Conservation (phyloP, 164 flowering plant genomes). For the Vitis cinerea region DNA sequence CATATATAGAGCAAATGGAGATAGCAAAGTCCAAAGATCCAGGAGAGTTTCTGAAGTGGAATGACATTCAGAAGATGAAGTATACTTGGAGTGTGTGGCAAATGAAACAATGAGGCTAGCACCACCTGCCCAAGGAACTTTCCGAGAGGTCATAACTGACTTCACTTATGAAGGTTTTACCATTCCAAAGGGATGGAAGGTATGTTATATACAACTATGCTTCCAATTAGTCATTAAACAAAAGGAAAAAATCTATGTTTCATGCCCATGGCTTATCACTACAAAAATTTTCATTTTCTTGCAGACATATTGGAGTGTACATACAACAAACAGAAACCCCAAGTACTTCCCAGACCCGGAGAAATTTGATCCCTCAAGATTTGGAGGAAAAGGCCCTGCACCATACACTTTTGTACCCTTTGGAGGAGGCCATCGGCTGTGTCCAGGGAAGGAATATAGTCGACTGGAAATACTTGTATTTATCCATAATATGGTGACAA, state of each 20-base stretch:
- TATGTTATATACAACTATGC: no score
- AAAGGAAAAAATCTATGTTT: no score
- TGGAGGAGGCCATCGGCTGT: conserved; percentile 61
- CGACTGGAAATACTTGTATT: conserved; percentile 25
- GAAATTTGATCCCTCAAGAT: conserved; percentile 49
- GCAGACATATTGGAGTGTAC: conserved; percentile 57
- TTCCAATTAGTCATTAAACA: no score
- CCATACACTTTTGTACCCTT: conserved; percentile 60
- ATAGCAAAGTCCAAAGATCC: conserved; percentile 24
- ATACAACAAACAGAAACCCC: conserved; percentile 41
- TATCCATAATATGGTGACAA: no score
- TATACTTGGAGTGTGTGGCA: conserved; percentile 54
- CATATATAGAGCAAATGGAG: conserved; percentile 45
- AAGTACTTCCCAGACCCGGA: conserved; percentile 40
- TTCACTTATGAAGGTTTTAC: no score
- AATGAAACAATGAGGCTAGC: conserved; percentile 47
- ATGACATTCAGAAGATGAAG: conserved; percentile 49
- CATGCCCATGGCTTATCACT: no score
- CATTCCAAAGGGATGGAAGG: no score
- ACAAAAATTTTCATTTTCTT: not conserved
- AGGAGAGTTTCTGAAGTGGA: conserved; percentile 47
- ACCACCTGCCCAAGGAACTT: conserved; percentile 52
- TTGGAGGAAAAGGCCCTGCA: conserved; percentile 47
- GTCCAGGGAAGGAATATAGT: conserved; percentile 56
- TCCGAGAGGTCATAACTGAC: conserved; percentile 36